Conservation (phyloP, 805 yeast genomes). For the Starmerella vaccinii region DNA sequence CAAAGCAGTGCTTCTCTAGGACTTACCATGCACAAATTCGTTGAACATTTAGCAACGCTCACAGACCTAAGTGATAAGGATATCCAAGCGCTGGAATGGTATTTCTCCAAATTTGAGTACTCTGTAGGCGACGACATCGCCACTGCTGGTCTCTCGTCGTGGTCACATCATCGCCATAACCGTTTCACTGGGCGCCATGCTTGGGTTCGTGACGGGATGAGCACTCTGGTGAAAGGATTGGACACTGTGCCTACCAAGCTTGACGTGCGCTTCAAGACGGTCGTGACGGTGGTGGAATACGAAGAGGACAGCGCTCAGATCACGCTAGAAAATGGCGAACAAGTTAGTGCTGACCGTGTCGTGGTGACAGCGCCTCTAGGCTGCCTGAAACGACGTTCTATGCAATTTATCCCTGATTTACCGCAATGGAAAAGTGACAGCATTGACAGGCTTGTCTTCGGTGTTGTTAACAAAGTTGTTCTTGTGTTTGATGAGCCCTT, state of each 20-base stretch:
- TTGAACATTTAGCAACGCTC: conserved; percentile 28
- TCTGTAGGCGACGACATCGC: conserved; percentile 31
- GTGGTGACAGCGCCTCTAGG: conserved; percentile 36
- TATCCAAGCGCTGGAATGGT: conserved; percentile 33
- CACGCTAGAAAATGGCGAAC: conserved; percentile 34
- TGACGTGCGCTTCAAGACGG: conserved; percentile 34
- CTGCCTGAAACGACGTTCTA: conserved; percentile 32
- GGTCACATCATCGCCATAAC: conserved; percentile 37
- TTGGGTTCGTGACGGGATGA: conserved; percentile 33
- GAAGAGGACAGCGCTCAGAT: conserved; percentile 30
- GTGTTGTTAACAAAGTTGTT: conserved; percentile 34
- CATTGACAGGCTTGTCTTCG: conserved; percentile 34
- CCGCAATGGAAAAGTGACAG: conserved; percentile 36
- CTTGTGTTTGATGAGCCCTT: conserved; percentile 33
- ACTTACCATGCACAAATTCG: conserved; percentile 30
- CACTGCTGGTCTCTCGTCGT: conserved; percentile 31
- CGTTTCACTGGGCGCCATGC: conserved; percentile 35
- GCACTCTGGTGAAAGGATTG: conserved; percentile 32
- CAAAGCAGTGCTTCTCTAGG: conserved; percentile 33
- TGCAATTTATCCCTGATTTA: conserved; percentile 36
- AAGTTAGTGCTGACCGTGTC: conserved; percentile 34
- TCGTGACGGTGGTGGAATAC: conserved; percentile 33
- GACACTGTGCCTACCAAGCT: conserved; percentile 33
- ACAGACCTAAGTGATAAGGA: conserved; percentile 32
- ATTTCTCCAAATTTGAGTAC: conserved; percentile 35